A percentile compares a stretch with the other conserved stretches of the same genome.
Evolutionary conservation across 1,284 basidiomycete genomes (phyloP).

Genomic region (Inonotus hispidus): DNA sequence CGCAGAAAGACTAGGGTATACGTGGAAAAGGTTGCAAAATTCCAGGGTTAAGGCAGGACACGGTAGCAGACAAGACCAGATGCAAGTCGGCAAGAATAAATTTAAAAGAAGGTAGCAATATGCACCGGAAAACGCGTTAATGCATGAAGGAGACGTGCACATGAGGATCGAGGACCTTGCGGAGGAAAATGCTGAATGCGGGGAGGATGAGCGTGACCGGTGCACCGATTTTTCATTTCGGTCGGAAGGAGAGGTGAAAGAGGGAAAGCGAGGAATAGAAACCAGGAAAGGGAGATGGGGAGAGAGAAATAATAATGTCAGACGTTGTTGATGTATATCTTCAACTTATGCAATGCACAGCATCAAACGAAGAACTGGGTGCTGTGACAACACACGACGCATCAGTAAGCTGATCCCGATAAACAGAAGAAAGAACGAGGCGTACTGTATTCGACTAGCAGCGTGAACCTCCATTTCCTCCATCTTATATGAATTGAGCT

Average conservation of each 20-base stretch:
- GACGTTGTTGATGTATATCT: background rate
- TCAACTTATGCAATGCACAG: conserved; percentile 15
- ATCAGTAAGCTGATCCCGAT: conserved; percentile 3
- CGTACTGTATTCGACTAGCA: conserved; percentile 79
- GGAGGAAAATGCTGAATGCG: background rate
- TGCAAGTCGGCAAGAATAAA: background rate
- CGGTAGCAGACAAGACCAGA: background rate
- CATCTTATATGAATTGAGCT: conserved; percentile 96
- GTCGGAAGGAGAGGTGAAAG: background rate
- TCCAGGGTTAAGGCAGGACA: background rate
- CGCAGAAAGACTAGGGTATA: conserved; percentile 10
- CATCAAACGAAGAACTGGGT: conserved; percentile 56
- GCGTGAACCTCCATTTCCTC: conserved; percentile 98
- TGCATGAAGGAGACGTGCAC: background rate
- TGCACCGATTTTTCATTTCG: background rate
- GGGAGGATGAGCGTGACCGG: background rate
- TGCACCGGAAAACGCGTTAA: background rate
- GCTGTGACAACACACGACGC: conserved; percentile 26
- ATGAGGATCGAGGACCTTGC: background rate
- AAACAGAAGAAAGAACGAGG: conserved; percentile 23
- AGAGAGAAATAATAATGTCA: background rate
- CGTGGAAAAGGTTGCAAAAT: background rate
- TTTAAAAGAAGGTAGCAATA: background rate
- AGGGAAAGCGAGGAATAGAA: background rate
- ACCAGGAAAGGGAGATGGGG: background rate